Percentiles rank a stretch among this genome's conserved stretches.
phyloP scores from a whole-genome alignment of 2,329 filamentous ascomycete species.

The Diplodia seriata region DNA sequence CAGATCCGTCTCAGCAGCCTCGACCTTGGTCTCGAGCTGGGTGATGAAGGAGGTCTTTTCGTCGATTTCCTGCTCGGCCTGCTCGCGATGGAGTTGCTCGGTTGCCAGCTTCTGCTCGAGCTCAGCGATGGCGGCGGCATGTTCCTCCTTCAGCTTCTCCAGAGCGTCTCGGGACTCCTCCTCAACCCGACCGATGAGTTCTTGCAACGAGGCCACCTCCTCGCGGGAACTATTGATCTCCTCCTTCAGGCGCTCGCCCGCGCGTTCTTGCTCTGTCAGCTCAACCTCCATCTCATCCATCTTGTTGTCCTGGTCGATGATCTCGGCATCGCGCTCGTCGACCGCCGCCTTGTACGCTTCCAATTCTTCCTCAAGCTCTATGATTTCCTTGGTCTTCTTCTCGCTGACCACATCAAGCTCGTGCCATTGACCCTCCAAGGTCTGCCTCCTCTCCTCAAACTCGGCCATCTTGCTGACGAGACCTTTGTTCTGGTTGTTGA shows the following conservation, averaged over 20 bases:
- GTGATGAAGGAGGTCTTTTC: conserved; percentile 50
- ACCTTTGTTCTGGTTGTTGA: conserved; percentile 47
- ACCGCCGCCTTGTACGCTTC: conserved; percentile 36
- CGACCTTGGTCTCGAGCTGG: conserved; percentile 48
- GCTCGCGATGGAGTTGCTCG: conserved; percentile 47
- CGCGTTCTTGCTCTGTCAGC: conserved; percentile 45
- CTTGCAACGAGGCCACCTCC: conserved; percentile 48
- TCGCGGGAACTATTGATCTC: conserved; percentile 50
- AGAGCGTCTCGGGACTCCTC: conserved; percentile 48
- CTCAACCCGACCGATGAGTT: conserved; percentile 50
- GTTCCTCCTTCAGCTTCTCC: conserved; percentile 49
- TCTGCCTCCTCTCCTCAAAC: conserved; percentile 44
- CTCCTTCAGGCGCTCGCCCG: conserved; percentile 46
- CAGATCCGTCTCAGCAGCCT: conserved; percentile 47
- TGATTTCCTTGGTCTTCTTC: conserved; percentile 46
- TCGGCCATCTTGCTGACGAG: conserved; percentile 47
- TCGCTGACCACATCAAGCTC: conserved; percentile 49
- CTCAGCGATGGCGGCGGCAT: conserved; percentile 38
- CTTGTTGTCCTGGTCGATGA: conserved; percentile 41
- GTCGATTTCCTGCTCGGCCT: conserved; percentile 49
- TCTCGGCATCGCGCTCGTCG: conserved; percentile 45
- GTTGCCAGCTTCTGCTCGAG: conserved; percentile 48
- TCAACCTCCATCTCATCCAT: conserved; percentile 43
- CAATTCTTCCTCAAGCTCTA: conserved; percentile 46
- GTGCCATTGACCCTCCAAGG: conserved; percentile 47